Conservation (phyloP, 306 rosid species). For the Nissolia schottii region DNA sequence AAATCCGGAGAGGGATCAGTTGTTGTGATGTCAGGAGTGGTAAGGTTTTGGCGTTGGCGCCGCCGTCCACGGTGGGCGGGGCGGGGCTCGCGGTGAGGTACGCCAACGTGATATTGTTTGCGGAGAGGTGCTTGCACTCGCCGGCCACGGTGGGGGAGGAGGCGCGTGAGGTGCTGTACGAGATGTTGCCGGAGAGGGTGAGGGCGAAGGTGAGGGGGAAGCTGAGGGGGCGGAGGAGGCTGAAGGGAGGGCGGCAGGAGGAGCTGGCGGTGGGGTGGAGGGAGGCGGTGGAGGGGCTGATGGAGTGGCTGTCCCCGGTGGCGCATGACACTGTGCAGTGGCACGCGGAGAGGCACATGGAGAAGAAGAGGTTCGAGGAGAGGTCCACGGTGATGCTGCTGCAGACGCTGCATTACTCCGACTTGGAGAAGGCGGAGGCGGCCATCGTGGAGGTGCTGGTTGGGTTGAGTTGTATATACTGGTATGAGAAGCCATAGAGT, state of each 20-base stretch:
- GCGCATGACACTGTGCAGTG: conserved; percentile 58
- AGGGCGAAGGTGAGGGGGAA: conserved; percentile 39
- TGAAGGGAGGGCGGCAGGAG: conserved; percentile 18
- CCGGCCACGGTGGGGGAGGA: conserved; percentile 36
- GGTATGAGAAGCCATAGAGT: conserved; percentile 32
- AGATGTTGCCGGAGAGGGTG: conserved; percentile 56
- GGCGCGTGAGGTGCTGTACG: conserved; percentile 45
- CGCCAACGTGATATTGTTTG: conserved; percentile 50
- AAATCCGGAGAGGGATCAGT: too few species aligned
- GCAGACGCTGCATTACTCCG: conserved; percentile 70
- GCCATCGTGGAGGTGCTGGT: conserved; percentile 68
- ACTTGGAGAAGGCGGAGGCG: conserved; percentile 76
- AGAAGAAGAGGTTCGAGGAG: conserved; percentile 32
- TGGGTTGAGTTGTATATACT: conserved; percentile 55
- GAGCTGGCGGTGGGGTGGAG: conserved; percentile 59
- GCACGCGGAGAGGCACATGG: conserved; percentile 51
- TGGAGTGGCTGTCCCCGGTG: conserved; percentile 61
- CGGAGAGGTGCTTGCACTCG: conserved; percentile 45
- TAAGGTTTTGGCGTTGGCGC: conserved; percentile 34
- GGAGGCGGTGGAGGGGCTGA: conserved; percentile 59
- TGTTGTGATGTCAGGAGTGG: neutral
- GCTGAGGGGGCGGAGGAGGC: conserved; percentile 31
- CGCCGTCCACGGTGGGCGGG: conserved; percentile 54
- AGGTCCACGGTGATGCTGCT: conserved; percentile 37
- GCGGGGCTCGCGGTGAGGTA: conserved; percentile 50